Evolutionary conservation across 2,329 filamentous ascomycete genomes (phyloP).

Genomic region (Talaromyces sp.): DNA sequence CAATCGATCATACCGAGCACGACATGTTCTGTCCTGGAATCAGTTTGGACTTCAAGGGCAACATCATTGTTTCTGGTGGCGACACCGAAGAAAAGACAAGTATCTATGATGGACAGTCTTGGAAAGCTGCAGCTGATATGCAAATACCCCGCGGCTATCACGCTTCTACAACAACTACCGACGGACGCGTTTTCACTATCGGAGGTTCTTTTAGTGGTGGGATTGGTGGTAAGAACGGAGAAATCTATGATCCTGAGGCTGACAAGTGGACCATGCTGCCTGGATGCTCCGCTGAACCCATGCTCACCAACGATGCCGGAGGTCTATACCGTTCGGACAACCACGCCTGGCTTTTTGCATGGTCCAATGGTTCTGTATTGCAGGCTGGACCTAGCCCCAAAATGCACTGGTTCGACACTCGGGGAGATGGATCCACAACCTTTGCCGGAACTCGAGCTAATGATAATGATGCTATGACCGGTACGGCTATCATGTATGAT

Average conservation of each 20-base stretch:
- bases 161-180: conserved; percentile 48
- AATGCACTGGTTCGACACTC: conserved; percentile 58
- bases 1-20: conserved; percentile 17
- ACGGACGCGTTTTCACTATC: conserved; percentile 57
- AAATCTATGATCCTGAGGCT: conserved; percentile 49
- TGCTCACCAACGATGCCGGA: conserved; percentile 48
- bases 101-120: conserved; percentile 45
- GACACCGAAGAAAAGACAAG: conserved; percentile 49
- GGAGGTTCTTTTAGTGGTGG: conserved; percentile 57
- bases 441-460: conserved; percentile 45
- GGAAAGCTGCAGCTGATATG: conserved; percentile 45
- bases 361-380: conserved; percentile 50
- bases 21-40: conserved; percentile 44
- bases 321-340: conserved; percentile 49
- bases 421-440: conserved; percentile 40
- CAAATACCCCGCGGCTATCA: conserved; percentile 53
- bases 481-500: conserved; percentile 58
- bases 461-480: conserved; percentile 54
- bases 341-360: conserved; percentile 54
- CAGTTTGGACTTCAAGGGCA: conserved; percentile 48
- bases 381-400: conserved; percentile 54
- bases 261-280: conserved; percentile 49
- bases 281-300: conserved; percentile 46
- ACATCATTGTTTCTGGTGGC: conserved; percentile 55
- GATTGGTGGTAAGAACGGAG: conserved; percentile 53